Conservation (phyloP, 352 stramenopile species). For the Aphanomyces stellatus region DNA sequence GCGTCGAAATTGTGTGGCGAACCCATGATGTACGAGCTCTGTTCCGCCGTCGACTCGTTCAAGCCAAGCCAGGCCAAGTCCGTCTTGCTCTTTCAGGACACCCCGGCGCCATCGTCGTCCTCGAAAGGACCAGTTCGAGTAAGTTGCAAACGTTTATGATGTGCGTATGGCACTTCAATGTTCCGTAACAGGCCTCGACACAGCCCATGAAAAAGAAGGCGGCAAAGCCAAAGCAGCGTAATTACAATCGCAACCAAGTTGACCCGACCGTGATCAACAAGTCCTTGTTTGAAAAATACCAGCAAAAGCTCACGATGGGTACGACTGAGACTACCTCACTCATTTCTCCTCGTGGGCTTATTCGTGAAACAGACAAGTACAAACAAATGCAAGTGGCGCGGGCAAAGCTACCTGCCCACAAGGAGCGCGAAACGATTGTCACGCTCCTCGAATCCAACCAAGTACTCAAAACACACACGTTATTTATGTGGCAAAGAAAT, state of each 20-base stretch:
- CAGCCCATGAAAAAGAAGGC: conserved; percentile 18
- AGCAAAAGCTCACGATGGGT: conserved; percentile 8
- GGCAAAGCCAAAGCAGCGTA: conserved; percentile 25
- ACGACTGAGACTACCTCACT: neutral
- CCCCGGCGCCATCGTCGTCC: no score
- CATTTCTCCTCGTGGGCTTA: conserved; percentile 28
- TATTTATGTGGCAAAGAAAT: no score
- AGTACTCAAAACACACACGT: no score
- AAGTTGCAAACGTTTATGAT: no score
- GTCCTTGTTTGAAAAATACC: conserved; percentile 6
- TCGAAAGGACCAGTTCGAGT: no score
- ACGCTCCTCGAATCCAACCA: conserved; percentile 16
- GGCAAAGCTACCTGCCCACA: conserved; percentile 45
- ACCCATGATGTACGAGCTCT: conserved; percentile 76
- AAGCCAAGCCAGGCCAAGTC: no score
- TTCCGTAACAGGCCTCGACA: no score
- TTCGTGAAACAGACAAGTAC: conserved; percentile 41
- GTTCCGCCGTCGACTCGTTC: conserved; percentile 50
- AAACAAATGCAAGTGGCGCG: conserved; percentile 50
- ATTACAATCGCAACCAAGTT: neutral
- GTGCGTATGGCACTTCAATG: no score
- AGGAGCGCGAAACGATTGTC: conserved; percentile 50
- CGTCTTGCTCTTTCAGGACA: no score
- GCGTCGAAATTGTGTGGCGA: conserved; percentile 42
- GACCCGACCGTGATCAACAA: neutral